Base-by-base conservation (phyloP, 1,284 basidiomycete genomes). In the Ustilago crameri region DNA sequence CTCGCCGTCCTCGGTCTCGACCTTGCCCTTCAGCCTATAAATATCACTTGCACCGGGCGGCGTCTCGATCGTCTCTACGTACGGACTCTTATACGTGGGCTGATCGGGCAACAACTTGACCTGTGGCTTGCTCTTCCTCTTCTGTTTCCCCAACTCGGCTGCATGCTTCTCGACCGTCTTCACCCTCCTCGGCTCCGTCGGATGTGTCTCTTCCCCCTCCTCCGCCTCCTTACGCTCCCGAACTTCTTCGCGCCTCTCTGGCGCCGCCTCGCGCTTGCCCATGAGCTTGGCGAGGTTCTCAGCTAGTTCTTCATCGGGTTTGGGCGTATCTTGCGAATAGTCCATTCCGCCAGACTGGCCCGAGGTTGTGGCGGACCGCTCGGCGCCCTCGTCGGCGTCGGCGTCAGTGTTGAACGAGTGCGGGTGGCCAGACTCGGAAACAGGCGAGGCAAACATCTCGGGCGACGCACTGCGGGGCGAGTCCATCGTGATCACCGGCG, bases 21-120 rank as follows among this genome's bases (percentile, higher is more conserved):
- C 26, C 37, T 4, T 22, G 10, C 9, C 9, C 20, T 10, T 43
- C 35, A 49, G 49, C 22, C n/a, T 40, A 15, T 67, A 72, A 0
- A 58, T 26, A n/a, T 63, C 53, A 10, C 51, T 50, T 0, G 69
- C 69, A 12, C 55, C 63, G 0, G 63, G 64, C 9, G 63, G 69
- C 12, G 63, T 72, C 23, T 42, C 17, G 32, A 67, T 54, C 30
- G 24, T 32, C 44, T 63, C 63, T 5, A 30, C 38, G 4, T 22
- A 27, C 23, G 64, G 69, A 30, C 63, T 67, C 3, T 15, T 10
- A 9, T 43, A 51, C 34, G 69, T 72, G 50, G 68, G 62, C 24
- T 67, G 59, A 32, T 72, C 69, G 9, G 52, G 56, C 14, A 72
- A 37, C 42, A 72, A 18, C 40, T 72, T 72, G 12, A 59, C 55